phyloP scores from a whole-genome alignment of 1,139 yeast species.

The Yamadazyma diddensiae region DNA sequence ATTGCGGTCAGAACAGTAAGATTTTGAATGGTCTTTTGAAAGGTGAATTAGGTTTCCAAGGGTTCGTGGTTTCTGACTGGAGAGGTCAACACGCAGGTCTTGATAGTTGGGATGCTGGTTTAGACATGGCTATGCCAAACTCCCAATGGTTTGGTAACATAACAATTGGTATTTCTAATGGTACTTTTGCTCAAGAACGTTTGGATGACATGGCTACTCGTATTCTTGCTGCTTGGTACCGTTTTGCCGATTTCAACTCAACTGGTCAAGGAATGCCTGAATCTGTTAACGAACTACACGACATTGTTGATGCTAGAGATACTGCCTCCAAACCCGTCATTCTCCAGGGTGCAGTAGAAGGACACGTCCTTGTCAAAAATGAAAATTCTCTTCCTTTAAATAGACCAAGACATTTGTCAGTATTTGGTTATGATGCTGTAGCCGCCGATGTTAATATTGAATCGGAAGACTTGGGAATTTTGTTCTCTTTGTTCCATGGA shows the following conservation, averaged over 20 bases:
- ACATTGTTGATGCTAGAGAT: slow-evolving; percentile 22
- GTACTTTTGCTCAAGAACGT: slow-evolving; percentile 30
- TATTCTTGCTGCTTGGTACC: slow-evolving; percentile 59
- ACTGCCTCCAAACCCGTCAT: slow-evolving; percentile 23
- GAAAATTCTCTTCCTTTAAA: slow-evolving; percentile 31
- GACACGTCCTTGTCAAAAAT: slow-evolving; percentile 41
- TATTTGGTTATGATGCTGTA: slow-evolving; percentile 12
- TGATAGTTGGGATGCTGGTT: slow-evolving; percentile 53
- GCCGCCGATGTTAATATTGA: slow-evolving; percentile 4
- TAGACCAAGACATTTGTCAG: slow-evolving; percentile 7
- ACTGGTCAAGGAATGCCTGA: slow-evolving; percentile 47
- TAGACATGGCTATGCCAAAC: slow-evolving; percentile 69
- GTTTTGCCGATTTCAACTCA: slow-evolving; percentile 48
- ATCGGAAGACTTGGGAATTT: slow-evolving; percentile 1
- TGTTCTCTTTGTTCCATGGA: neutral
- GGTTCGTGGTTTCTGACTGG: slow-evolving; percentile 65
- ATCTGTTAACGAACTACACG: slow-evolving; percentile 32
- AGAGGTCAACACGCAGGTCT: slow-evolving; percentile 60
- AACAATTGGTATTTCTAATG: slow-evolving; percentile 54
- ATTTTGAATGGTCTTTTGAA: slow-evolving; percentile 52
- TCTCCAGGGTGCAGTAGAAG: slow-evolving; percentile 20
- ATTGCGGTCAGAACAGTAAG: slow-evolving; percentile 60
- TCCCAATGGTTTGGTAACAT: slow-evolving; percentile 48
- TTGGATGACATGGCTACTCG: slow-evolving; percentile 58
- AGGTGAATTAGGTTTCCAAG: slow-evolving; percentile 64